Conservation (phyloP, 2,329 filamentous ascomycete species). For the Fusarium sulawesiense region DNA sequence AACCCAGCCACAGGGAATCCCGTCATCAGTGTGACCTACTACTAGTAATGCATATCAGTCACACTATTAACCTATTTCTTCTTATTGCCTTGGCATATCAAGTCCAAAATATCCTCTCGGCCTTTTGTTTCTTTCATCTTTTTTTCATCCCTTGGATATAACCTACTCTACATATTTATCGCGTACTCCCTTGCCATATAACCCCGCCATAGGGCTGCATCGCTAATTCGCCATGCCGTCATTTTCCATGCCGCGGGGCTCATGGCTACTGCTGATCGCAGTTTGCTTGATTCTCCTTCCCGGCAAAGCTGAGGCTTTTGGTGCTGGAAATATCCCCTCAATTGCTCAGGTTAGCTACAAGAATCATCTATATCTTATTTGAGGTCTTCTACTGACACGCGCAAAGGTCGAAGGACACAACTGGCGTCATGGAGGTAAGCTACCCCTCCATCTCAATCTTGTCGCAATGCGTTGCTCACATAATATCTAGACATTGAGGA, state of each 20-base stretch:
- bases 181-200: slow-evolving; percentile 15
- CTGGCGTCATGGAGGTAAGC: slow-evolving; percentile 73
- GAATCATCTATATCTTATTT: not conserved
- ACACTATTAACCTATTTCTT: slow-evolving; percentile 4
- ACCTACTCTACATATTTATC: not conserved
- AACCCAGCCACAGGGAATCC: slow-evolving; percentile 43
- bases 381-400: slow-evolving; percentile 21
- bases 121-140: not conserved
- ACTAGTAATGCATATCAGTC: slow-evolving; percentile 18
- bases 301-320: slow-evolving; percentile 69
- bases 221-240: slow-evolving; percentile 58
- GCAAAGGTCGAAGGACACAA: slow-evolving; percentile 73
- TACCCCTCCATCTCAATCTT: slow-evolving; percentile 14
- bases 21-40: slow-evolving; percentile 45
- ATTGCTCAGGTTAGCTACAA: slow-evolving; percentile 59
- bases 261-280: slow-evolving; percentile 63
- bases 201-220: slow-evolving; percentile 44
- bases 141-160: not conserved
- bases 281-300: slow-evolving; percentile 67
- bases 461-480: slow-evolving; percentile 27
- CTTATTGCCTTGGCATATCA: slow-evolving; percentile 21
- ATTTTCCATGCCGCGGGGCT: slow-evolving; percentile 59
- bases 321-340: slow-evolving; percentile 78
- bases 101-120: slow-evolving; percentile 21
- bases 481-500: slow-evolving; percentile 76